Evolutionary conservation across 1,284 basidiomycete genomes (phyloP), one percentile per base, ranked within the genome.

Genomic region (Papiliotrema terrestris): DNA sequence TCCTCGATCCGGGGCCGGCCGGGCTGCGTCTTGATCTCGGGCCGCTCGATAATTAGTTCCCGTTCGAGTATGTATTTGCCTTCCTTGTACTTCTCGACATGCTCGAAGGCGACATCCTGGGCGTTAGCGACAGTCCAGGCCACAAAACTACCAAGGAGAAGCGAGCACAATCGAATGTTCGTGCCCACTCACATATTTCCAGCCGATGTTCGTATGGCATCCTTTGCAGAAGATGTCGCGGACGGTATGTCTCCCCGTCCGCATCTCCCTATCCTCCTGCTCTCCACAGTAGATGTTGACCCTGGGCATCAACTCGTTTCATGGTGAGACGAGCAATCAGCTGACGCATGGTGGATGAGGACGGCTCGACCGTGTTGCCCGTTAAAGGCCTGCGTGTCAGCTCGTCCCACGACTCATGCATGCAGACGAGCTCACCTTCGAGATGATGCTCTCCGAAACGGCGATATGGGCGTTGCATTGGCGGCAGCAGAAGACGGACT

Each of bases 41-140:
- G 63, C 29, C 61, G 65, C 58, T 79, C 78, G 20, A 60, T 64
- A 66, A 94, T 86, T 68, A 93, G 81, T 70, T 89, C 89, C 69
- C 90, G 87, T 78, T 98, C 95, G 56, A 98, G 87, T 73, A 98
- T 98, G 75, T 85, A 97, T 80, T 94, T 94, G 74, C 92, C 92
- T 80, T 98, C 95, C 75, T 98, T 98, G 83, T 98, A 98, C 77
- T 90, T 92, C 81, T 98, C 94, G 14, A 84, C 82, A 8, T 81
- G 71, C 69, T 96, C 92, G 72, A 87, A 97, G 6, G 95, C 95
- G 54, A 84, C 84, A 75, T 96, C 94, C 94, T 96, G 69, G 14
- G 3, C 49, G 35, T 53, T 44, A 41, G 26, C 15, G 20, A 46
- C 37, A 42, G 32, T n/a, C n/a, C n/a, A n/a, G n/a, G n/a, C n/a